Evolutionary conservation across 2,329 filamentous ascomycete genomes (phyloP), one percentile per base, ranked within the genome.

Genomic region (Colletotrichum lini): DNA sequence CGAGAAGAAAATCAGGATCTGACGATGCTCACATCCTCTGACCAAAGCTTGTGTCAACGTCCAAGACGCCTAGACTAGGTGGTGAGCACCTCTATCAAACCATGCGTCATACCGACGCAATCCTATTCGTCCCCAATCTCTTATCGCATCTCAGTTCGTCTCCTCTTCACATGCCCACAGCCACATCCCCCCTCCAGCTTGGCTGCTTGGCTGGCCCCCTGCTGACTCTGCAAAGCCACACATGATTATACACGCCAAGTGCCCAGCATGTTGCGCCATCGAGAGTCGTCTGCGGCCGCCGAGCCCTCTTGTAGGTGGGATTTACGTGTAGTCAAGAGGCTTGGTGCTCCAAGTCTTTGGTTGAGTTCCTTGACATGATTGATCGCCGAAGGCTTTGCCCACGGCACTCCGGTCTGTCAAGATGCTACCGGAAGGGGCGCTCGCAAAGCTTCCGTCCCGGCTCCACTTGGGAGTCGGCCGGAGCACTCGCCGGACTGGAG

Each of bases 141-240:
- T 15, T 42, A 38, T 57, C 49, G 16, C 40, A 49, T 45, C 63
- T 56, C 35, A 26, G 7, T 13, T 38, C 49, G 35, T 23, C 42
- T 23, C n/a, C 18, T 23, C 56, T 68, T 70, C 65, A 71, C 68
- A 71, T 68, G 68, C 52, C 47, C 68, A 59, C 65, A 68, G 68
- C 68, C 68, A 68, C 58, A 59, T 1, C 18, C 26, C 30, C n/a
- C 38, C 26, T 9, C 30, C 53, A 38, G 15, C 59, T 42, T 67
- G 35, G 54, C 54, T 56, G 2, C 68, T 71, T 67, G 61, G 67
- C 61, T 47, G 26, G 23, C 45, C 16, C 47, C 23, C 69, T 53
- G 53, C 40, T 69, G 69, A 69, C 69, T 13, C 42, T 30, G 53
- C 58, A 23, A 68, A 72, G 69, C 59, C 63, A 70, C 69, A 54